A percentile compares a stretch with the other conserved stretches of the same genome.
Conservation (phyloP, 768 basidiomycete genomes). For the Suillus bovinus region DNA sequence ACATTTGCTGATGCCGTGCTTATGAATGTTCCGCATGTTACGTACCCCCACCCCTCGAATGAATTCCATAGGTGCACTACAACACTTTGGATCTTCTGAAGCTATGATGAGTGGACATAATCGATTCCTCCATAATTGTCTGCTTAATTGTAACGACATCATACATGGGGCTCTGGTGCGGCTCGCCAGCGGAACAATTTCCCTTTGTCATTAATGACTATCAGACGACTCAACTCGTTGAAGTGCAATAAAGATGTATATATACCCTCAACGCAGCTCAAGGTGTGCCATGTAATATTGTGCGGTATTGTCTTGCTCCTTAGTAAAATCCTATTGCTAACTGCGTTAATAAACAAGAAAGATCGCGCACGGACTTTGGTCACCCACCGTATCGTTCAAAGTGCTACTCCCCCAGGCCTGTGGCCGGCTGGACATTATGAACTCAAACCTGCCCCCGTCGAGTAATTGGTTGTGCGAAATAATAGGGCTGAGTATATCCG, state of each 20-base stretch:
- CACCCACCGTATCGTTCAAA: neutral
- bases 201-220: neutral
- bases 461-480: slow-evolving; percentile 64
- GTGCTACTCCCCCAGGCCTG: slow-evolving; percentile 43
- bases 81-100: neutral
- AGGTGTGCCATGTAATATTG: neutral
- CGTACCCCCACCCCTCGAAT: neutral
- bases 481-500: slow-evolving; percentile 41
- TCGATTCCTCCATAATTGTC: neutral
- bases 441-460: slow-evolving; percentile 55
- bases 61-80: neutral
- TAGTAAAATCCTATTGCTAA: neutral
- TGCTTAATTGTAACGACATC: neutral
- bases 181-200: neutral
- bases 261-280: neutral
- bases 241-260: neutral
- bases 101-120: neutral
- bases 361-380: neutral
- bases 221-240: neutral
- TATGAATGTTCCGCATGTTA: neutral
- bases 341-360: neutral
- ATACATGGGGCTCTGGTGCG: neutral
- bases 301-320: neutral
- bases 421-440: slow-evolving; percentile 61
- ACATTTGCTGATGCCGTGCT: neutral